These are phyloP conservation scores for Cucumis cinereus DNA, from an alignment of 306 rosid genomes.

Conservation along the genomic window DNA sequence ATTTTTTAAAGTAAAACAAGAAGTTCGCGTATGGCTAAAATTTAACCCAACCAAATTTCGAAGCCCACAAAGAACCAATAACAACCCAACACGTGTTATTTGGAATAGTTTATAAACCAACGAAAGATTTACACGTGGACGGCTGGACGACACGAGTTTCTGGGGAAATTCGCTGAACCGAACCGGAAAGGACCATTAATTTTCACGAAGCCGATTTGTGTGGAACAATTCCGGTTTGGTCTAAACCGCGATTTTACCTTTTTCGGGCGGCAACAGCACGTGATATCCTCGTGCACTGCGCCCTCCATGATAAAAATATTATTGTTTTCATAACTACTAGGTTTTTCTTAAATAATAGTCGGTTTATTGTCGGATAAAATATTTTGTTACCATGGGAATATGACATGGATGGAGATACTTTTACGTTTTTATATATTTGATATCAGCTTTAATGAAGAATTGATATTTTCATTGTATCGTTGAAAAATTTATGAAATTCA, in stretches of 20 bases:
- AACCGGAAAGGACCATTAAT: neutral
- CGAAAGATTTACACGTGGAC: neutral
- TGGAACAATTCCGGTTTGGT: neutral
- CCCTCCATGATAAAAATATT: neutral
- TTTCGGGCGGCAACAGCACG: neutral
- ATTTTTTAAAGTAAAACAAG: neutral
- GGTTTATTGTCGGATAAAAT: too few relatives aligned
- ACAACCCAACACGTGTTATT: neutral
- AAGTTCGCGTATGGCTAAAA: neutral
- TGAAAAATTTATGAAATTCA: too few relatives aligned
- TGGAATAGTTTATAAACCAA: neutral
- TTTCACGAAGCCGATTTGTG: neutral
- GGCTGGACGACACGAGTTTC: neutral
- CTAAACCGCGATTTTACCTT: neutral
- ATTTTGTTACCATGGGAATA: too few relatives aligned
- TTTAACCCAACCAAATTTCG: neutral
- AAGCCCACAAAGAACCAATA: neutral
- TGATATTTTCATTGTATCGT: too few relatives aligned
- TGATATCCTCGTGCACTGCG: neutral
- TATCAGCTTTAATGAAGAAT: too few relatives aligned
- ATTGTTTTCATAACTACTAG: too few relatives aligned
- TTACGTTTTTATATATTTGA: too few relatives aligned
- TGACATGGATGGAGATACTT: too few relatives aligned
- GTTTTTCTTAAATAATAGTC: too few relatives aligned
- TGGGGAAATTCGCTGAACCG: neutral